phyloP scores from a whole-genome alignment of 441 rosid genomes.

The Geranium incanum region DNA sequence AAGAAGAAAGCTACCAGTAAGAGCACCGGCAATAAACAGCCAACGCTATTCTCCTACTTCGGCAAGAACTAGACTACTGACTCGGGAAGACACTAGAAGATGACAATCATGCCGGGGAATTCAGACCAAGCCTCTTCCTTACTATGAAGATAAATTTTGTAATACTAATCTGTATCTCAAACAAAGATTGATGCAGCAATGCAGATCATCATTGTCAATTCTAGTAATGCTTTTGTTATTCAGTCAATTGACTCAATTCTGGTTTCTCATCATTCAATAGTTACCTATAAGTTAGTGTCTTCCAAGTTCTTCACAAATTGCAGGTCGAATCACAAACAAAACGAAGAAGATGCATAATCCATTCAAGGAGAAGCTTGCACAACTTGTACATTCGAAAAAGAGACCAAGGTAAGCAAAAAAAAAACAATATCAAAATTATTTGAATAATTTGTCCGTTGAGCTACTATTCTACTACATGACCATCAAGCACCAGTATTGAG shows the following conservation, averaged over 20 bases:
- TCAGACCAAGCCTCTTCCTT: neutral
- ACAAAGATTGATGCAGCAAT: neutral
- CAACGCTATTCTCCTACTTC: constrained; percentile 60
- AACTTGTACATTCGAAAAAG: neutral
- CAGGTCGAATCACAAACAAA: neutral
- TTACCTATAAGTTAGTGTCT: too few relatives aligned
- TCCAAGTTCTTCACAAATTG: neutral
- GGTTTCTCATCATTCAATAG: neutral
- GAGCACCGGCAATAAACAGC: constrained; percentile 41
- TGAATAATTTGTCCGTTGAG: neutral
- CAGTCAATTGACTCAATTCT: neutral
- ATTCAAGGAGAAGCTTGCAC: neutral
- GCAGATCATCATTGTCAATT: neutral
- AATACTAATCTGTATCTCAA: neutral
- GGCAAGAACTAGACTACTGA: constrained; percentile 33
- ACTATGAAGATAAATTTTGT: neutral
- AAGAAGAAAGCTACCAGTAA: constrained; percentile 38
- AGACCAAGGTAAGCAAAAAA: too few relatives aligned
- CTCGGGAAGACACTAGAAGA: neutral
- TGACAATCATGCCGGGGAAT: neutral
- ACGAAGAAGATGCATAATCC: neutral
- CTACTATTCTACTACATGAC: neutral
- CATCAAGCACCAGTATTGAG: neutral
- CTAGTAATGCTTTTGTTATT: neutral
- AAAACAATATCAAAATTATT: too few relatives aligned